Conservation (phyloP, 139 green algal genomes). For the Picochlorum sp. region DNA sequence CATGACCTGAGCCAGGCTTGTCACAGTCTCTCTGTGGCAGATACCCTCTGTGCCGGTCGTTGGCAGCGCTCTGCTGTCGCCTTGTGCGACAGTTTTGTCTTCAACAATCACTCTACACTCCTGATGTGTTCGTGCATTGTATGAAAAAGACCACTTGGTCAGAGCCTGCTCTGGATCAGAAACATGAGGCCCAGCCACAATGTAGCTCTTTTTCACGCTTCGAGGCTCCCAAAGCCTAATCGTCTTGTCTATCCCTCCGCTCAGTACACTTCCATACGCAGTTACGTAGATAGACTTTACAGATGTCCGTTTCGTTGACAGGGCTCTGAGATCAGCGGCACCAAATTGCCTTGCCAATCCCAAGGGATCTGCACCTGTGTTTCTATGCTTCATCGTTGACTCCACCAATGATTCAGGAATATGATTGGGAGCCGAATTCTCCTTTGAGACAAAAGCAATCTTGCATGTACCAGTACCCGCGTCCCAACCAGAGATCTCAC, state of each 20-base stretch:
- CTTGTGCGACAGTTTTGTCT: too few relatives aligned
- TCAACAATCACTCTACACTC: too few relatives aligned
- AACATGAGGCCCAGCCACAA: constrained; percentile 36
- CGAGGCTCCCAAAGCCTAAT: constrained; percentile 54
- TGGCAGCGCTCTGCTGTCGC: neutral
- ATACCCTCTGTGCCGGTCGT: constrained; percentile 8
- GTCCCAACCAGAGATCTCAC: constrained; percentile 78
- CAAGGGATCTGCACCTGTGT: constrained; percentile 11
- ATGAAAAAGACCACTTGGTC: constrained; percentile 8
- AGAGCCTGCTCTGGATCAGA: neutral
- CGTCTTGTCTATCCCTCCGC: constrained; percentile 51
- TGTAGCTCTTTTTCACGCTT: constrained; percentile 47
- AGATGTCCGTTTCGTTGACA: neutral
- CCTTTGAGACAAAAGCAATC: constrained; percentile 25
- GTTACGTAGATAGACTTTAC: constrained; percentile 49
- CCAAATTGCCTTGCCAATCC: constrained; percentile 26
- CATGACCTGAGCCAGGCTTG: constrained; percentile 31
- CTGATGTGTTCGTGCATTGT: too few relatives aligned
- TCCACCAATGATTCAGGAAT: constrained; percentile 28
- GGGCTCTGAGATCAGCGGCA: constrained; percentile 24
- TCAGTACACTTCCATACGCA: constrained; percentile 45
- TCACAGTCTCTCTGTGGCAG: constrained; percentile 52
- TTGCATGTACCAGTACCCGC: constrained; percentile 38
- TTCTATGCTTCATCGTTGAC: neutral
- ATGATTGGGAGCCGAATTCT: constrained; percentile 12